phyloP scores from a whole-genome alignment of 2,329 filamentous ascomycete genomes.

The Ophiostoma tasmaniense region DNA sequence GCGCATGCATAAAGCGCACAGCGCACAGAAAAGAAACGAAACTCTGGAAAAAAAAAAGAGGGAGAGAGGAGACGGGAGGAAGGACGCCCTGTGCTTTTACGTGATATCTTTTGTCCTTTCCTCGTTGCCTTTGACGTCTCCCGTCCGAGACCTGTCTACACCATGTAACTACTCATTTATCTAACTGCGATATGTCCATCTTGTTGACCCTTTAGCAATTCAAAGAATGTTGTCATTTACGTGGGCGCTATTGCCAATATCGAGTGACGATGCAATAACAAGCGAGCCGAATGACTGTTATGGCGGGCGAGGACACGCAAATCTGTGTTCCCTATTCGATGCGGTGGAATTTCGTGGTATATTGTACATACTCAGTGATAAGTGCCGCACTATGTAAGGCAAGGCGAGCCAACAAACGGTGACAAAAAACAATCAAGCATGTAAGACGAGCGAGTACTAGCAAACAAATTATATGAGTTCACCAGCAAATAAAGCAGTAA shows the following conservation, averaged over 20 bases:
- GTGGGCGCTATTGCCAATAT: not conserved
- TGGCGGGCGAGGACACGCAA: too few species aligned
- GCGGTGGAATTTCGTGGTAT: not conserved
- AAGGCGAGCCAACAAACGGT: not conserved
- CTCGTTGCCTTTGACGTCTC: not conserved
- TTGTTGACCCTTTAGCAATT: not conserved
- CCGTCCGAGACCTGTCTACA: not conserved
- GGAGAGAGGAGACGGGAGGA: not conserved
- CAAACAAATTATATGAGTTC: too few species aligned
- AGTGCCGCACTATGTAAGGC: not conserved
- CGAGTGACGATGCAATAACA: not conserved
- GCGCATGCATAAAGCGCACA: not conserved
- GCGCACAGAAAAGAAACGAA: not conserved
- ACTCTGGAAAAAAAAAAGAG: not conserved
- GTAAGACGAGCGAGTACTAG: not conserved
- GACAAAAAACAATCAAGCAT: not conserved
- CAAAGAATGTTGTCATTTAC: not conserved
- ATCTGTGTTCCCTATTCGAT: not conserved
- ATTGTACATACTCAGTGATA: not conserved
- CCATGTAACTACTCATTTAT: slow-evolving; percentile 3
- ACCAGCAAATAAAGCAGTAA: not conserved
- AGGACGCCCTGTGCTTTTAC: slow-evolving; percentile 4
- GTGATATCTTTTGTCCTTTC: slow-evolving; percentile 10
- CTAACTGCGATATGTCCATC: slow-evolving; percentile 4
- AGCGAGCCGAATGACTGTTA: too few species aligned